These are phyloP conservation scores for Psilocybe cyanescens DNA, from an alignment of 768 basidiomycete genomes.

Conservation along the genomic window DNA sequence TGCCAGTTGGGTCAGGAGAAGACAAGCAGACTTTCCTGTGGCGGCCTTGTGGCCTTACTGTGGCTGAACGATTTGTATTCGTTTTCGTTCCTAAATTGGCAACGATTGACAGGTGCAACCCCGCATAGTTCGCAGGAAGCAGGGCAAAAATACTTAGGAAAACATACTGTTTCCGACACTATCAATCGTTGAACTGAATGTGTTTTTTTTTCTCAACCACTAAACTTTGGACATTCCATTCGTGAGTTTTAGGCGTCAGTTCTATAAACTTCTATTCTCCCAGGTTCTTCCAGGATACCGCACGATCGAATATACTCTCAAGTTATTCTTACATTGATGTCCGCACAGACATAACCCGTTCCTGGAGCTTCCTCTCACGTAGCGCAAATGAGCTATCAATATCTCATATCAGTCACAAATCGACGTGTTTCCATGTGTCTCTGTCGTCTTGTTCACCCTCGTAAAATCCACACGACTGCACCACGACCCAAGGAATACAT, in stretches of 20 bases:
- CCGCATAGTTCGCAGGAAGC: slow-evolving; percentile 11
- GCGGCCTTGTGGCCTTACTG: slow-evolving; percentile 9
- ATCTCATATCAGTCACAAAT: slow-evolving; percentile 19
- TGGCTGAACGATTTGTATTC: slow-evolving; percentile 10
- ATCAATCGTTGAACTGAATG: not conserved
- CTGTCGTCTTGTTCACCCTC: slow-evolving; percentile 10
- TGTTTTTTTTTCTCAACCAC: not conserved
- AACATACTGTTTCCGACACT: not conserved
- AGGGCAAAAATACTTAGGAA: not conserved
- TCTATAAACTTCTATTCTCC: not conserved
- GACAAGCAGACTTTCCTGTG: not conserved
- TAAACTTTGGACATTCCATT: not conserved
- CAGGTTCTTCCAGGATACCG: slow-evolving; percentile 1
- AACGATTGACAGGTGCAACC: slow-evolving; percentile 6
- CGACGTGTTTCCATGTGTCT: slow-evolving; percentile 15
- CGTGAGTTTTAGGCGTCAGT: not conserved
- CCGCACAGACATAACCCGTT: slow-evolving; percentile 4
- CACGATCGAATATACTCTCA: slow-evolving; percentile 9
- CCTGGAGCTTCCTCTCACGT: slow-evolving; percentile 16
- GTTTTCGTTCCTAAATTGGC: not conserved
- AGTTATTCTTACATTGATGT: slow-evolving; percentile 3
- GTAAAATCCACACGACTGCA: slow-evolving; percentile 15
- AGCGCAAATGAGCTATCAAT: slow-evolving; percentile 13
- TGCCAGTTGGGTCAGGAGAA: slow-evolving; percentile 9
- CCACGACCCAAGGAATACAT: slow-evolving; percentile 12